Conservation (phyloP, 306 rosid genomes). For the Cicer chorassanicum region DNA sequence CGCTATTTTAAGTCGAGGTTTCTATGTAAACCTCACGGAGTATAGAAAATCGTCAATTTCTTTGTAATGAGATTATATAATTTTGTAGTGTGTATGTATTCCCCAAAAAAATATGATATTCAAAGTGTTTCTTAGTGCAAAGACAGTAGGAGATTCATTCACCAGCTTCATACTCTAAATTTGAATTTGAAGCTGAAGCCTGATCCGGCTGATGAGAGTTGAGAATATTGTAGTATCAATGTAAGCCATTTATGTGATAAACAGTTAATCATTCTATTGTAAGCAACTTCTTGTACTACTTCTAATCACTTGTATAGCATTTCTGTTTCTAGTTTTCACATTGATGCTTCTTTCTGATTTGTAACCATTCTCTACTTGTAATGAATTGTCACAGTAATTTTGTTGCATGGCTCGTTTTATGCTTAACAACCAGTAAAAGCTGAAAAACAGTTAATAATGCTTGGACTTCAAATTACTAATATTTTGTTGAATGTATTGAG, state of each 20-base stretch:
- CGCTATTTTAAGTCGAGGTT: conserved; percentile 8
- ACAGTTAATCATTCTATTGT: neutral
- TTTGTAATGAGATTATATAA: neutral
- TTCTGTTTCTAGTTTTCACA: conserved; percentile 3
- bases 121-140: conserved; percentile 1
- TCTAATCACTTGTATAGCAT: neutral
- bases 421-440: conserved; percentile 30
- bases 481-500: neutral
- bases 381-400: conserved; percentile 22
- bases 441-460: conserved; percentile 14
- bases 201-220: conserved; percentile 18
- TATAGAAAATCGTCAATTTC: conserved; percentile 4
- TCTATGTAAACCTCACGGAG: conserved; percentile 5
- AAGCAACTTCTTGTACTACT: conserved; percentile 11
- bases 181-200: conserved; percentile 26
- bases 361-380: conserved; percentile 17
- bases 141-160: neutral
- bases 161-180: neutral
- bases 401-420: neutral
- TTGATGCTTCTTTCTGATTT: conserved; percentile 12
- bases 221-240: conserved; percentile 29
- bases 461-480: neutral
- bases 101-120: neutral
- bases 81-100: conserved; percentile 11
- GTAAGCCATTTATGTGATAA: conserved; percentile 17